Percentiles rank a stretch among this genome's conserved stretches.
These are phyloP conservation scores for Rhodotorula sp. DNA, from an alignment of 1,284 basidiomycete species.

Conservation along the genomic window DNA sequence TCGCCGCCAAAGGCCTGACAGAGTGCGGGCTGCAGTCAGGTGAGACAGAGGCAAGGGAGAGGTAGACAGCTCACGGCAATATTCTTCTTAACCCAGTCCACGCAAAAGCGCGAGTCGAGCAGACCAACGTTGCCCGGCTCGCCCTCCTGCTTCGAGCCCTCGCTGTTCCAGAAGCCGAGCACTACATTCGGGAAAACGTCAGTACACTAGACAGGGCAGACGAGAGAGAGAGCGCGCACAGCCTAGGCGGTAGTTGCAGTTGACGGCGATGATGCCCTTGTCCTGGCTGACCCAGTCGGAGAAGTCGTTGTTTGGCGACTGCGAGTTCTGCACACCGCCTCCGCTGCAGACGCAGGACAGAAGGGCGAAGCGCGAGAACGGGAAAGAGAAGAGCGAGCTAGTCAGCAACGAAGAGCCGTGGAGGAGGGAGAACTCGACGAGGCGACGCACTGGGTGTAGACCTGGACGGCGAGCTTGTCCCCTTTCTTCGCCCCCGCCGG, in stretches of 20 bases:
- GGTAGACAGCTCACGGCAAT: conserved; percentile 14
- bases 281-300: conserved; percentile 36
- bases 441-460: conserved; percentile 6
- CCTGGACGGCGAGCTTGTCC: conserved; percentile 35
- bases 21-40: neutral
- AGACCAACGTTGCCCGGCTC: conserved; percentile 36
- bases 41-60: neutral
- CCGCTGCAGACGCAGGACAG: no score
- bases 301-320: conserved; percentile 41
- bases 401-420: neutral
- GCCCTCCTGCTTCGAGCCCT: conserved; percentile 26
- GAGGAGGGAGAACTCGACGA: no score
- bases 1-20: conserved; percentile 23
- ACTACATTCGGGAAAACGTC: no score
- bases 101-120: conserved; percentile 28
- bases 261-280: conserved; percentile 36
- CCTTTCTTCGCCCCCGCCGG: conserved; percentile 31
- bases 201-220: no score
- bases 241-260: conserved; percentile 37
- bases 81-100: conserved; percentile 34
- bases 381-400: neutral
- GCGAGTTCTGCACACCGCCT: conserved; percentile 29
- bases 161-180: conserved; percentile 28
- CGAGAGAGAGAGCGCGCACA: neutral
- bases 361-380: no score